phyloP scores from a whole-genome alignment of 2,329 filamentous ascomycete species.

The Cercospora berteroae region DNA sequence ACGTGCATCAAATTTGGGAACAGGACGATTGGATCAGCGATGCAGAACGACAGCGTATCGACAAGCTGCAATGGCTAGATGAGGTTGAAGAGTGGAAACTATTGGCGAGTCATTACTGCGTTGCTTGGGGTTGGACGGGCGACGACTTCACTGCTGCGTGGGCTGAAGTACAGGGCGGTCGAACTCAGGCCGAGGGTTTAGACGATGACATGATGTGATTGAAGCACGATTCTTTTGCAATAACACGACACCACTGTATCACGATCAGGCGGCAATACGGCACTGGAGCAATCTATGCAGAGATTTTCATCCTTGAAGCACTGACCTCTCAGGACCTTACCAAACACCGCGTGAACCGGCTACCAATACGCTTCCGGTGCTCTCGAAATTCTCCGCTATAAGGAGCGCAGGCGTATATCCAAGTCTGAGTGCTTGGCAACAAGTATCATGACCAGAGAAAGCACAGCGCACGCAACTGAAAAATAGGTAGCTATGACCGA shows the following conservation, averaged over 20 bases:
- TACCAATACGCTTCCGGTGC: not conserved
- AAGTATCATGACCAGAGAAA: not conserved
- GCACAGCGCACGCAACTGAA: not conserved
- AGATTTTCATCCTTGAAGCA: not conserved
- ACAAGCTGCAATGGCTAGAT: slow-evolving; percentile 80
- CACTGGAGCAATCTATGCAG: not conserved
- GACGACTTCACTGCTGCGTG: slow-evolving; percentile 29
- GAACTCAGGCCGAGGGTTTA: slow-evolving; percentile 20
- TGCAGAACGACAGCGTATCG: slow-evolving; percentile 75
- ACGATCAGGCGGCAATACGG: not conserved
- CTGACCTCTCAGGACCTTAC: not conserved
- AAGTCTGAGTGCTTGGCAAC: not conserved
- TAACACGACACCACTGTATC: not conserved
- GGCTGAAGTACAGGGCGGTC: slow-evolving; percentile 25
- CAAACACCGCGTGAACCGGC: not conserved
- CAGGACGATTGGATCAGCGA: slow-evolving; percentile 68
- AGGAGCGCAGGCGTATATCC: not conserved
- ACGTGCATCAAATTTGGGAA: slow-evolving; percentile 63
- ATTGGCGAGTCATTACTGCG: slow-evolving; percentile 81
- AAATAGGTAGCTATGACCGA: not conserved
- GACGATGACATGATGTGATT: slow-evolving; percentile 23
- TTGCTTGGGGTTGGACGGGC: slow-evolving; percentile 80
- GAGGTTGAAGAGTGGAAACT: slow-evolving; percentile 94
- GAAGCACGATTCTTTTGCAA: too few species aligned
- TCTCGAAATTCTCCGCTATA: not conserved